phyloP scores from a whole-genome alignment of 805 yeast species.

The Jamesozyma hellenica region DNA sequence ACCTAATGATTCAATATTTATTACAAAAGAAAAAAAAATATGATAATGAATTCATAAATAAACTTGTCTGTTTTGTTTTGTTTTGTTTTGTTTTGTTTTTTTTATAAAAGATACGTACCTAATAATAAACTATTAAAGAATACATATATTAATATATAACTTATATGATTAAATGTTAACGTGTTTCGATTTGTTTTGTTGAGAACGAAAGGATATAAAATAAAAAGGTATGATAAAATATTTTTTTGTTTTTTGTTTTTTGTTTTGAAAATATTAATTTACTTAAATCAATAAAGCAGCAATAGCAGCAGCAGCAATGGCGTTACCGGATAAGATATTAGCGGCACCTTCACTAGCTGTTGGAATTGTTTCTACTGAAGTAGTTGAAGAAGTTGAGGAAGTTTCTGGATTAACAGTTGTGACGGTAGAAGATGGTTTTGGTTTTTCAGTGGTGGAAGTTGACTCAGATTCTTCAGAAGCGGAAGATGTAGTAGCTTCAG shows the following conservation, averaged over 20 bases:
- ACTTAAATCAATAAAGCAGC: constrained; percentile 22
- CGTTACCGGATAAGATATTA: constrained; percentile 18
- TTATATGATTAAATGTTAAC: too few species aligned
- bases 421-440: constrained; percentile 29
- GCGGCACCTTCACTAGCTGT: constrained; percentile 33
- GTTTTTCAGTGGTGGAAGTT: constrained; percentile 10
- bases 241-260: too few species aligned
- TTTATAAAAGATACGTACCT: too few species aligned
- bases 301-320: constrained; percentile 17
- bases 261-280: background rate
- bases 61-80: too few species aligned
- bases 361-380: constrained; percentile 4
- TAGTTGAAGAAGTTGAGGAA: constrained; percentile 15
- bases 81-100: too few species aligned
- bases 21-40: too few species aligned
- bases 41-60: too few species aligned
- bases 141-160: too few species aligned
- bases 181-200: too few species aligned
- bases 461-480: constrained; percentile 15
- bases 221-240: too few species aligned
- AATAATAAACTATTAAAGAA: too few species aligned
- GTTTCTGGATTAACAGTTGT: constrained; percentile 29
- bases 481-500: constrained; percentile 16
- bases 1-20: background rate
- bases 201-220: too few species aligned